These are phyloP conservation scores for Scolecobasidium constrictum DNA, from an alignment of 2,329 filamentous ascomycete genomes.

Conservation along the genomic window DNA sequence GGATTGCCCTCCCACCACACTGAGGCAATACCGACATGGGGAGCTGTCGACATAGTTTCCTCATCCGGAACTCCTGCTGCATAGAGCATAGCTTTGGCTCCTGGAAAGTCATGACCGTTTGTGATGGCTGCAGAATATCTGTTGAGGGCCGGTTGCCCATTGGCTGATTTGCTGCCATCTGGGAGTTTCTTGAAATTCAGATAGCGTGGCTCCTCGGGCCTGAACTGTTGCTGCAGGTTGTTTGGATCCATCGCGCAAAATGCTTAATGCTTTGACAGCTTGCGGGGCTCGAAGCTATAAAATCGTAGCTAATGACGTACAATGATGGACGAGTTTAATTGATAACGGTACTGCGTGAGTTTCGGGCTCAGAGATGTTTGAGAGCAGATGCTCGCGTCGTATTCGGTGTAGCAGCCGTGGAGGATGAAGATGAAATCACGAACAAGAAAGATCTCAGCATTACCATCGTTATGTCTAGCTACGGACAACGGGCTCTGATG, in stretches of 20 bases:
- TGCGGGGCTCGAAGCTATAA: constrained; percentile 26
- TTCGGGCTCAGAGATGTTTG: not conserved
- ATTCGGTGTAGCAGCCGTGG: too few species aligned
- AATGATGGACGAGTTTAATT: too few species aligned
- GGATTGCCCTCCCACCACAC: constrained; percentile 98
- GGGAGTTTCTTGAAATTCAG: constrained; percentile 46
- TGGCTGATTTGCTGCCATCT: constrained; percentile 34
- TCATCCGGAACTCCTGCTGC: constrained; percentile 77
- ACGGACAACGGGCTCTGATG: not conserved
- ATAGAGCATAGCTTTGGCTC: constrained; percentile 92
- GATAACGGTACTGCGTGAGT: too few species aligned
- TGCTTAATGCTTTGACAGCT: constrained; percentile 1
- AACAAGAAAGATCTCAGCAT: not conserved
- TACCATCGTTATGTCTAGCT: not conserved
- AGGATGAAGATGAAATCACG: not conserved
- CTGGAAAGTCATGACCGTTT: constrained; percentile 78
- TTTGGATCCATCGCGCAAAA: constrained; percentile 26
- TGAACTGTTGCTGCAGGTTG: constrained; percentile 23
- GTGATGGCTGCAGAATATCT: constrained; percentile 78
- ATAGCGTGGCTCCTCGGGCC: constrained; percentile 24
- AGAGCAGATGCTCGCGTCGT: too few species aligned
- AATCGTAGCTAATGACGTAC: too few species aligned
- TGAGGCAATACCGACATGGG: constrained; percentile 81
- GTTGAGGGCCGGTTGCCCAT: constrained; percentile 62
- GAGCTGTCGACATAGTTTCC: constrained; percentile 77